Base-by-base conservation (phyloP, 75 land plant genomes). In the Picea glauca region DNA sequence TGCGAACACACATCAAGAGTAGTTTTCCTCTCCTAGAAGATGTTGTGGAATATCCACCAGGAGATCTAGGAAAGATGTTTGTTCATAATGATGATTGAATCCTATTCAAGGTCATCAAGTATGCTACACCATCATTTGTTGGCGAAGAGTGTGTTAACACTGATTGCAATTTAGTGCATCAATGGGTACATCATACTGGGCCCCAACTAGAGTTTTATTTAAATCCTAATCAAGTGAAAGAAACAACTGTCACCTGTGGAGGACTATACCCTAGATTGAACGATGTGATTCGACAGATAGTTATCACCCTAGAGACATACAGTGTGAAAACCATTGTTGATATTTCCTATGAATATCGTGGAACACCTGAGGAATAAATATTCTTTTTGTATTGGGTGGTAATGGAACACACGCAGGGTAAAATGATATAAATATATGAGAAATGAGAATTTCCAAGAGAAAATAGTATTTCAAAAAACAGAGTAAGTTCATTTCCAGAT, bases 381-480 rank as follows among this genome's bases (percentile, higher is more conserved):
- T 96, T 95, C 88, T 96, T 38, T 96, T 96, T 85, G 90, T 96
- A 20, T 63, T 96, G 58, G 99, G 99, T 74, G 99, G 99, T 26
- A 91, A 96, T 88, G 99, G 99, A 3, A 92, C 99, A 32, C 99
- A 96, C 90, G 99, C 99, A 73, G 99, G 98, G 17, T 95, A 95
- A 8, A 85, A 89, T 86, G 99, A 92, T 58, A 93, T 97, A 62
- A 26, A 26, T 26, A 26, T 26, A 26, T 26, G 26, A 26, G 26
- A 26, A 26, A 26, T 26, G 26, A 26, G 26, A 26, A 26, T 26
- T 26, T 26, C 26, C 26, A 26, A 0, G 26, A 26, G 26, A 26
- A 26, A 26, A 26, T 26, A 26, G 26, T 26, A 26, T 26, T 26
- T 26, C 26, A 26, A 26, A 26, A 26, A 26, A 26, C 26, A 26